Base-by-base conservation (phyloP, 257 asterid species). In the Nicotiana tomentosiformis region DNA sequence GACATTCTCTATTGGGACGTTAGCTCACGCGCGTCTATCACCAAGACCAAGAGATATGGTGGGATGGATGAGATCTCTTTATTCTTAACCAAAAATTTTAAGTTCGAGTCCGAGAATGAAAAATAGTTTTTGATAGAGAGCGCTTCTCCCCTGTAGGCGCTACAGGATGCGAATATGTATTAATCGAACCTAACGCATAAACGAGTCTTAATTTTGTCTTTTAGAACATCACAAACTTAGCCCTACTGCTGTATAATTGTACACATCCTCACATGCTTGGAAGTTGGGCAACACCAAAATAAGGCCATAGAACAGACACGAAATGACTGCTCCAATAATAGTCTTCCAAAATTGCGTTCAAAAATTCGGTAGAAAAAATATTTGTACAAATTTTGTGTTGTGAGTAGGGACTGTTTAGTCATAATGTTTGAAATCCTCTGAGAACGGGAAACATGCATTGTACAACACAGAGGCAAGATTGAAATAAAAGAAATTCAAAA, bases 231-330 rank as follows among this genome's bases (percentile, higher is more conserved):
- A 76, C 10, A 23, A 76, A 76, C 18, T 53, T 53, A 53, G 18
- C 58, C 17, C 12, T 53, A 15, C 17, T 53, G 58, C 58, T 53
- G 58, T 14, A 29, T 51, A 76, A 76, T 51, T 51, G 64, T 15
- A 76, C 80, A 29, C 62, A 49, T 15, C 64, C 29, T 51, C 80
- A 76, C 65, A 51, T 76, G 80, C 46, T 26, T 51, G 80, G 64
- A 76, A 29, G 64, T 18, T 76, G 26, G 57, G 53, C 33, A 76
- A 26, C 1, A 76, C 64, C 80, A 76, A 0, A 2, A 51, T 76
- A 64, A 76, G 80, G 65, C 65, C 80, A 51, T 76, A 60, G 14
- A 51, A 76, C 46, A 26, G 80, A 76, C 80, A 76, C 62, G 55
- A 76, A 76, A 76, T 76, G 29, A 60, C 10, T 10, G 60, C 61